Evolutionary conservation across 108 stramenopile genomes (phyloP), one percentile per base, ranked within the genome.

Genomic region (Stephanodiscus triporus): DNA sequence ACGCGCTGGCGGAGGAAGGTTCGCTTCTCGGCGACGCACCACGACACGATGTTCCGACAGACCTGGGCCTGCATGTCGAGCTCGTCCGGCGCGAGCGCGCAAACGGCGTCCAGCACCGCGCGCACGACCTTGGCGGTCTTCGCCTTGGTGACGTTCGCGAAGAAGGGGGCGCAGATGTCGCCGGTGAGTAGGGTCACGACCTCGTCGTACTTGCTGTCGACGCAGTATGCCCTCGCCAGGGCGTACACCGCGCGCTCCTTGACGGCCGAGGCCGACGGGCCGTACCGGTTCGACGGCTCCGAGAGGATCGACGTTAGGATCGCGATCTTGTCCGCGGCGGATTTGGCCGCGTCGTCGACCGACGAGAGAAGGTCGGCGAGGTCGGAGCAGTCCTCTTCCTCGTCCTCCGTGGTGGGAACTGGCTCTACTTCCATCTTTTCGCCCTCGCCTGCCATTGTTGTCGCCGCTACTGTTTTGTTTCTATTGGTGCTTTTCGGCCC

Each of bases 41-140:
- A 99, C 1, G 73, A 78, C 36, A 97, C 85, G 55, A 96, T 94
- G 51, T 89, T 88, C 24, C 85, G 66, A 71, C 97, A 98, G 10
- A 99, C 89, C 57, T 91, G 75, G 24, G 80, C 83, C 72, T 95
- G 94, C 89, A 97, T 89, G 30, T 91, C 93, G 20, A 93, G 72
- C 17, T 92, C 84, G 32, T 89, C 81, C 8, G 98, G 97, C 10
- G 90, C 88, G 59, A 96, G 83, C 51, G 72, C 66, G 63, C 92
- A 93, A 16, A 98, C 97, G 66, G 96, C 89, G 55, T 99, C 98
- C 22, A 99, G 81, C n/a, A 99, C 88, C 56, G 88, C 86, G n/a
- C 94, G 88, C 16, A 95, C 97, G 14, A 99, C 95, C 87, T 99
- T 99, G 74, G 99, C 99, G 34, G 93, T 95, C 74, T 97, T 97